Base-by-base conservation (phyloP, 2,329 filamentous ascomycete species). In the Aureobasidium sp. region DNA sequence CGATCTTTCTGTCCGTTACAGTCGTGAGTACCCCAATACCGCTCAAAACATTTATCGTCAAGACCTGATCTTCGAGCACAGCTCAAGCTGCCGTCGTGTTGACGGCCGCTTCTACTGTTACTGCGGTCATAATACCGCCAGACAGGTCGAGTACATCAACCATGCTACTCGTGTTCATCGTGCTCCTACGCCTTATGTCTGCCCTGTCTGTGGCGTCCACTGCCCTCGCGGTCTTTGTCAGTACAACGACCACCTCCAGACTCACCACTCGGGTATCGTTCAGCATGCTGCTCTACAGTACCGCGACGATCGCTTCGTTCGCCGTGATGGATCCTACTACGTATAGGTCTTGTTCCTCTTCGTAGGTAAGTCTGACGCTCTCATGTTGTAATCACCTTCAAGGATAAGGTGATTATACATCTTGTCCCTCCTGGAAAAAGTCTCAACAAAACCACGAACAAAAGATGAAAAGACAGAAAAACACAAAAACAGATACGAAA, bases 351-450 rank as follows among this genome's bases (percentile, higher is more conserved):
- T 3, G 6, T n/a, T 4, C 8, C 15, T 39, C 37, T 6, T 7
- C 16, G 5, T 15, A 6, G 9, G 32, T 34, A 10, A 34, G 7
- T 34, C 5, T 34, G 2, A 0, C 9, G 9, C 2, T 21, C 21
- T 2, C 6, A 1, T 1, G 1, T 21, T 21, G 21, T 21, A 1
- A 21, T 21, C 1, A 1, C 21, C 21, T 21, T 21, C 21, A 1
- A 21, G 21, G 1, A 1, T 21, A 21, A 21, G 21, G 21, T 21
- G 21, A 21, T 21, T 21, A 1, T 21, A 1, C n/a, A n/a, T n/a
- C n/a, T n/a, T n/a, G n/a, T n/a, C n/a, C n/a, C 21, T 21, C 21
- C 21, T 21, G 21, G 1, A 21, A 21, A 21, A 21, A 1, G 1
- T 21, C 21, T 21, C 21, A 21, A 21, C 21, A 21, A 21, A 21